These are phyloP conservation scores for Fusarium verrucosum DNA, from an alignment of 2,329 filamentous ascomycete species.

Conservation along the genomic window DNA sequence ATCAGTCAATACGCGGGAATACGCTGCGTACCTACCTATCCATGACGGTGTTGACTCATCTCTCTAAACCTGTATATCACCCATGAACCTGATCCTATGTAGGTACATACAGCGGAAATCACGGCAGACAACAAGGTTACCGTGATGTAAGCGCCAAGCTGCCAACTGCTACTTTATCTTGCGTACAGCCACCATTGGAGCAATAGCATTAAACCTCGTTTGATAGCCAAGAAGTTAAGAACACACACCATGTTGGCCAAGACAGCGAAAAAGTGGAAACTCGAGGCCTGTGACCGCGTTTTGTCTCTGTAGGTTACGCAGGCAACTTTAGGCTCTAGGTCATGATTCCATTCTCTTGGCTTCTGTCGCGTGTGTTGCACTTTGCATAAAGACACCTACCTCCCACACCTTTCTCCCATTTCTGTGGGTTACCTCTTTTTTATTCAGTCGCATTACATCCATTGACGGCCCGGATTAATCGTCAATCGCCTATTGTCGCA, in stretches of 20 bases:
- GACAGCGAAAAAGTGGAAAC: slow-evolving; percentile 28
- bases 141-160: slow-evolving; percentile 33
- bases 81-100: neutral
- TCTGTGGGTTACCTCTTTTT: slow-evolving; percentile 9
- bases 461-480: neutral
- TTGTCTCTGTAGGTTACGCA: slow-evolving; percentile 5
- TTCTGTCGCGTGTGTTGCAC: neutral
- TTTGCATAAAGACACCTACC: slow-evolving; percentile 21
- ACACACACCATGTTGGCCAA: slow-evolving; percentile 3
- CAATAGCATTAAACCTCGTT: slow-evolving; percentile 11
- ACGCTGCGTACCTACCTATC: slow-evolving; percentile 21
- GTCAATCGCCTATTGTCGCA: slow-evolving; percentile 2
- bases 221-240: slow-evolving; percentile 28
- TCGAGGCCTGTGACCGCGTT: slow-evolving; percentile 22
- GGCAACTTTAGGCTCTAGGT: slow-evolving; percentile 16
- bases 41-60: slow-evolving; percentile 9
- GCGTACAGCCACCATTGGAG: slow-evolving; percentile 24
- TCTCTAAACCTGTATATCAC: slow-evolving; percentile 1
- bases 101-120: neutral
- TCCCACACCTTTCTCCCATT: slow-evolving; percentile 12
- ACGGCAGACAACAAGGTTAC: slow-evolving; percentile 2
- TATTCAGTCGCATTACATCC: neutral
- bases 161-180: slow-evolving; percentile 2
- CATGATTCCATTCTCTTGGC: slow-evolving; percentile 6
- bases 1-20: neutral